These are phyloP conservation scores for Penstemon davidsonii DNA, from an alignment of 257 asterid species.

Conservation along the genomic window DNA sequence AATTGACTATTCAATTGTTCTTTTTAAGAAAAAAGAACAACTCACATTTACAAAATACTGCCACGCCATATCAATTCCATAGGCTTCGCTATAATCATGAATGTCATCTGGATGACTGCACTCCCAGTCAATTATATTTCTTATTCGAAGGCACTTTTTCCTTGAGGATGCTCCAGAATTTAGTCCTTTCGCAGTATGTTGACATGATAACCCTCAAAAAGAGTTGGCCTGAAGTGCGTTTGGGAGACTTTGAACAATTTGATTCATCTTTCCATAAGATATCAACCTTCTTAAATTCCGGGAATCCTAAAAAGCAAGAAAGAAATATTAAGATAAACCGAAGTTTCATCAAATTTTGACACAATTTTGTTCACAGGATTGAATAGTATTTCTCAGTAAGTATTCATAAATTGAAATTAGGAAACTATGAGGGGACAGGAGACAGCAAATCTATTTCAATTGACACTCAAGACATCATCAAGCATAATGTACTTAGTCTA, in stretches of 20 bases:
- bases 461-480: too few species aligned
- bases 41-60: constrained; percentile 70
- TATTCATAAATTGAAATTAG: too few species aligned
- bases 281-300: constrained; percentile 78
- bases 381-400: too few species aligned
- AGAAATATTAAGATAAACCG: constrained; percentile 18
- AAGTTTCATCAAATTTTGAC: too few species aligned
- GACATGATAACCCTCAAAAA: constrained; percentile 69
- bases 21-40: constrained; percentile 4
- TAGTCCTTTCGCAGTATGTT: constrained; percentile 53
- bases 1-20: too few species aligned
- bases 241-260: constrained; percentile 36
- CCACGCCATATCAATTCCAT: constrained; percentile 72
- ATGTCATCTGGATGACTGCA: constrained; percentile 89
- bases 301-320: constrained; percentile 50
- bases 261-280: constrained; percentile 78
- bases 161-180: constrained; percentile 67
- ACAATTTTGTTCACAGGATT: too few species aligned
- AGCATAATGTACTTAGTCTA: too few species aligned
- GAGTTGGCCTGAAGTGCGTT: constrained; percentile 50
- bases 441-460: too few species aligned
- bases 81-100: constrained; percentile 56
- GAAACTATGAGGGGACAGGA: too few species aligned
- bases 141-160: constrained; percentile 59
- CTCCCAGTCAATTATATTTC: constrained; percentile 84